Base-by-base conservation (phyloP, 2,329 filamentous ascomycete species). In the Neophaeococcomyces mojaviensis region DNA sequence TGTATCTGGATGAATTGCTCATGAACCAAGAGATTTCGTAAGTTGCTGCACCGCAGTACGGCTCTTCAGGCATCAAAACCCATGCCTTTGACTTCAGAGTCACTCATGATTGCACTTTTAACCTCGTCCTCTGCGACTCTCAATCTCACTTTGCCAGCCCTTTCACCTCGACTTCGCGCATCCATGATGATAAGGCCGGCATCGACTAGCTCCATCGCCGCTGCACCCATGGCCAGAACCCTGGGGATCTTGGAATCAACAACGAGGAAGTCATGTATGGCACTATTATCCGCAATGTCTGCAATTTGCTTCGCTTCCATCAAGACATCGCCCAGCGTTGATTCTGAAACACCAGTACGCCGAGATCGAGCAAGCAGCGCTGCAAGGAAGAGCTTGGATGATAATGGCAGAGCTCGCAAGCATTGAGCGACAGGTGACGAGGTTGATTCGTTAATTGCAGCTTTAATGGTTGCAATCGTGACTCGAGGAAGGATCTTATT, bases 361-460 rank as follows among this genome's bases (percentile, higher is more conserved):
- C 89, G 80, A 30, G 86, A 82, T 20, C 88, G 78, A 22, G 86
- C 77, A 31, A 96, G 67, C 13, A 98, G 71, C 5, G 88, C 88
- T 1, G 87, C 82, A 43, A 98, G 79, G 55, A 97, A 81, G 30
- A 97, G 72, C 61, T 96, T 96, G 10, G 84, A 82, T 20, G 82
- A 77, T 34, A 96, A 74, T 0, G 92, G 87, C 18, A 97, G 76
- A 15, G 81, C 78, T 40, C 88, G 84, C 30, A 98, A 76, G 60
- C 88, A 88, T 62, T 92, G 87, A 61, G 96, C 90, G 48, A 96
- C 72, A 2, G 92, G 92, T 47, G 87, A 95, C 3, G 86, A 88
- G 1, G 90, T 97, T 4, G 90, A 89, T 68, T 98, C 92, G 58
- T 86, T 86, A 64, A 98, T 97, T 30, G 92, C 92, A 60, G 86